Percentiles rank a stretch among this genome's conserved stretches.
phyloP scores from a whole-genome alignment of 176 grass and related monocot species.

The Canna indica region DNA sequence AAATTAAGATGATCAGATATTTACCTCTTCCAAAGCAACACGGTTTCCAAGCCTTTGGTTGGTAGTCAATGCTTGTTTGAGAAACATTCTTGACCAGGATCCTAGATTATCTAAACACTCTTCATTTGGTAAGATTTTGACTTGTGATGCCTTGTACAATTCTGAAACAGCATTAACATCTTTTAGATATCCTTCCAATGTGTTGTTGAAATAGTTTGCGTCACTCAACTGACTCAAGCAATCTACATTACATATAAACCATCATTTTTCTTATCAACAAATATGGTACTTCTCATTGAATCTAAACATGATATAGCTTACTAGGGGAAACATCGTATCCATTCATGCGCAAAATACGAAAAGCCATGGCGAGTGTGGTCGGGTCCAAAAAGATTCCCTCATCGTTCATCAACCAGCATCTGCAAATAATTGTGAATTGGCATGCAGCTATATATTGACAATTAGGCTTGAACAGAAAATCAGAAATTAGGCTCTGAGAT shows the following conservation, averaged over 20 bases:
- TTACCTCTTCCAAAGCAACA: constrained; percentile 33
- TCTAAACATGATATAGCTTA: background rate
- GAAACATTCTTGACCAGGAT: constrained; percentile 48
- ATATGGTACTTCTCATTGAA: constrained; percentile 2
- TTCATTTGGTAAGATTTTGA: constrained; percentile 41
- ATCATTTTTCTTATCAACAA: background rate
- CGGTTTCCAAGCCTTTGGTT: constrained; percentile 4
- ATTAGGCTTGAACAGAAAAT: background rate
- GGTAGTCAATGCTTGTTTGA: constrained; percentile 33
- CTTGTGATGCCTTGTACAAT: constrained; percentile 70
- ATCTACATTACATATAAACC: constrained; percentile 26
- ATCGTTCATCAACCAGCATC: constrained; percentile 58
- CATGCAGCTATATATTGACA: too few species aligned
- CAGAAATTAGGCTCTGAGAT: background rate
- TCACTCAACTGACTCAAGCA: constrained; percentile 36
- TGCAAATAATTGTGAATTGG: too few species aligned
- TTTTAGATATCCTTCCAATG: constrained; percentile 59
- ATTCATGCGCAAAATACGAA: constrained; percentile 59
- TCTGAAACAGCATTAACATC: constrained; percentile 55
- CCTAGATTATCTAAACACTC: constrained; percentile 43
- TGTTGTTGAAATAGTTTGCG: constrained; percentile 29
- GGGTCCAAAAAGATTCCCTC: constrained; percentile 45
- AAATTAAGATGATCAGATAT: background rate
- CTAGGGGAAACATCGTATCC: constrained; percentile 67
- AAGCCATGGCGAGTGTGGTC: constrained; percentile 57